Base-by-base conservation (phyloP, 2,329 filamentous ascomycete genomes). In the Pseudogymnoascus sp. region DNA sequence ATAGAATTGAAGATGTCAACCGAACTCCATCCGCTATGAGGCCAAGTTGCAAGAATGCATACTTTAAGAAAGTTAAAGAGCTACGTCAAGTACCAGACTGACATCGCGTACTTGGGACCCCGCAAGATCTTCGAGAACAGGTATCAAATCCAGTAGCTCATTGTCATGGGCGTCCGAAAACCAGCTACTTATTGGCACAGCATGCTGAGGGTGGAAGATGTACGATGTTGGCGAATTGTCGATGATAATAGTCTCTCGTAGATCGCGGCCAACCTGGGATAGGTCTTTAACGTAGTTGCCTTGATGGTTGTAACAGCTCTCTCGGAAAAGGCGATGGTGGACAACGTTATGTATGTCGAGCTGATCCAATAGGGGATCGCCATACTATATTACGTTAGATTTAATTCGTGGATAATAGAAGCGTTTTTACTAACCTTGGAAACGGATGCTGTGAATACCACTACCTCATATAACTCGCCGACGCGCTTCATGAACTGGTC, bases 151-250 rank as follows among this genome's bases (percentile, higher is more conserved):
- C 72, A 99, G 83, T 66, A 99, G 84, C 82, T 99, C 95, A 78
- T 99, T 99, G 80, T 99, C 95, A 78, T 99, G 95, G 66, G 95
- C 95, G 78, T 99, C 95, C 69, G 93, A 97, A 80, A 99, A 99
- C 95, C 95, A 99, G 82, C 93, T 98, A 84, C 93, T 97, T 79
- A 99, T 99, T 26, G 95, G 95, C 60, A 99, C 93, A 65, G 95
- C 95, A 76, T 99, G 95, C 79, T 99, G 93, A 24, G 95, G 95
- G 75, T 99, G 95, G 84, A 99, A 99, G 72, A 99, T 98, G 80
- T 99, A 99, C 11, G 93, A 98, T 4, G 95, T 99, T 2, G 95
- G 95, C 56, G 95, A 98, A 78, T 99, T 99, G 80, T 99, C 95
- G 73, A 99, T 99, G 75, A 99, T 99, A 74, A 99, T 99, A 19